Percentiles rank a stretch among this genome's conserved stretches.
Conservation (phyloP, 108 stramenopile species). For the Aurantiochytrium sp. region DNA sequence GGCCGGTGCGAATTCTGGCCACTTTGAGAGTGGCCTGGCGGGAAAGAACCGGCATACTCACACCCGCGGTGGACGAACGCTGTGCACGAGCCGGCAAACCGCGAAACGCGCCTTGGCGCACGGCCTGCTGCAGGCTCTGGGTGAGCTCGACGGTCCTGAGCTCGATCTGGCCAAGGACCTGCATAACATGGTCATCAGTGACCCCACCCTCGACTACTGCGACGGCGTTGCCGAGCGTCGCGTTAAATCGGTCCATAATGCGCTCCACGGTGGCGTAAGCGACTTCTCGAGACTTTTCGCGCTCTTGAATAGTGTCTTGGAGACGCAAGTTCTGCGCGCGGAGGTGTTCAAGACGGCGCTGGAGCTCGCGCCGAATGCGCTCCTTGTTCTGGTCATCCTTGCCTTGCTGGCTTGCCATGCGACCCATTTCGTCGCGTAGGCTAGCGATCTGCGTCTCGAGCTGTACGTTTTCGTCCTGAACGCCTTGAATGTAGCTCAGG, state of each 20-base stretch:
- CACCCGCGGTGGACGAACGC: not conserved
- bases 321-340: not conserved
- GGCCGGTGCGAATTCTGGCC: not conserved
- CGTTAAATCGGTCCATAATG: not conserved
- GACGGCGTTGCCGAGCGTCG: not conserved
- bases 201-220: not conserved
- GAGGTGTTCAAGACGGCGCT: not conserved
- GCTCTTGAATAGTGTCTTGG: not conserved
- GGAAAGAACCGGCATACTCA: not conserved
- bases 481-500: not conserved
- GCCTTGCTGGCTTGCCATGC: not conserved
- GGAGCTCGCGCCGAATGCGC: not conserved
- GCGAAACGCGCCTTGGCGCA: not conserved
- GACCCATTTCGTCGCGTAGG: not conserved
- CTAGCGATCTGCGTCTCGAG: not conserved
- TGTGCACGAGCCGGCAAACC: not conserved
- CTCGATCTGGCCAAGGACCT: not conserved
- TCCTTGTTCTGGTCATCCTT: slow-evolving; percentile 2
- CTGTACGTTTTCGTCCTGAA: not conserved
- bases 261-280: not conserved
- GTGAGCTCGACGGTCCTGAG: not conserved
- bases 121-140: not conserved
- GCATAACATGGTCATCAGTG: not conserved
- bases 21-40: not conserved
- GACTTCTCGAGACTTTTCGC: not conserved